Conservation (phyloP, 768 basidiomycete species). For the Pleurotus ostreatus region DNA sequence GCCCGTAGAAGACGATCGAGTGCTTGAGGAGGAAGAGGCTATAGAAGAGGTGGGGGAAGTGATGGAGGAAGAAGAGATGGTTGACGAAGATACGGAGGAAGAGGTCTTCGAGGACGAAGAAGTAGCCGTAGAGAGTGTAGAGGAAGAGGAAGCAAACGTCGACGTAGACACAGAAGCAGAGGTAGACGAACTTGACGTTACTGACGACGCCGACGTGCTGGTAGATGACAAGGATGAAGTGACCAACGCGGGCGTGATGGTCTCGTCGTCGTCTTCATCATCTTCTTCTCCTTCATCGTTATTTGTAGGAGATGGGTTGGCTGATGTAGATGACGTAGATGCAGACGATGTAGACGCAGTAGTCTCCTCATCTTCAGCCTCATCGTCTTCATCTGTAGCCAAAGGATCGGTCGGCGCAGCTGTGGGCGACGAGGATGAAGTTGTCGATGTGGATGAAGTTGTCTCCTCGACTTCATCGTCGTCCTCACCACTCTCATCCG, state of each 20-base stretch:
- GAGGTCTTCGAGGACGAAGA: not conserved
- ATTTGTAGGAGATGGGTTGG: too few relatives aligned
- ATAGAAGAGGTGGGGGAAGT: not conserved
- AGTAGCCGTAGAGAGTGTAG: conserved; percentile 13
- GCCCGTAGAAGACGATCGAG: not conserved
- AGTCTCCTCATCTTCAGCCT: too few relatives aligned
- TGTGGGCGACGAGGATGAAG: not conserved
- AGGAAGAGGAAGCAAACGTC: conserved; percentile 18
- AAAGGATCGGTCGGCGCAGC: not conserved
- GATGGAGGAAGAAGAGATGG: not conserved
- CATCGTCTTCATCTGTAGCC: too few relatives aligned
- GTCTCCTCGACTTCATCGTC: too few relatives aligned
- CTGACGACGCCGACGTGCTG: conserved; percentile 10
- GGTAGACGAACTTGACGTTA: conserved; percentile 9
- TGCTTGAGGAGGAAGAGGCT: not conserved
- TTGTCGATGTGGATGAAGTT: not conserved
- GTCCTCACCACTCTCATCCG: too few relatives aligned
- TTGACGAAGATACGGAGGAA: not conserved
- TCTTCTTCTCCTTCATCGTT: too few relatives aligned
- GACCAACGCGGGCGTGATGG: too few relatives aligned
- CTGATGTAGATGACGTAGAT: too few relatives aligned
- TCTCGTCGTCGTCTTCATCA: too few relatives aligned
- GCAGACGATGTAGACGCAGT: too few relatives aligned
- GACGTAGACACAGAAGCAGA: conserved; percentile 23
- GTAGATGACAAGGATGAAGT: not conserved